A percentile compares a stretch with the other conserved stretches of the same genome.
Evolutionary conservation across 2,329 filamentous ascomycete genomes (phyloP).

Genomic region (Colletotrichum abscissum): DNA sequence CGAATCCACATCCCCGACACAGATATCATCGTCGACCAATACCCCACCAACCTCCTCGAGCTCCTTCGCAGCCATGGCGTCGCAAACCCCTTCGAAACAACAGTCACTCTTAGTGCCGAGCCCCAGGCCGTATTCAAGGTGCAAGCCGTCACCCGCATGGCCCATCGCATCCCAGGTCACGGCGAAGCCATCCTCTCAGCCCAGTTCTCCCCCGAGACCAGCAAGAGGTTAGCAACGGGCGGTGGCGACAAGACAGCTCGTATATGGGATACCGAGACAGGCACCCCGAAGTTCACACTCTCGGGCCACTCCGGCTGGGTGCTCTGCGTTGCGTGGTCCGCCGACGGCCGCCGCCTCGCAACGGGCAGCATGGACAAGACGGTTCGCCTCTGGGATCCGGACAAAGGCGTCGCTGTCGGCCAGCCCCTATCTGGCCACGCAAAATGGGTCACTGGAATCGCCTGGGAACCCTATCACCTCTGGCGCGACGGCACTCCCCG

Average conservation of each 20-base stretch:
- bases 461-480: slow-evolving; percentile 94
- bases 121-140: slow-evolving; percentile 96
- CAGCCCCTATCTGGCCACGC: slow-evolving; percentile 82
- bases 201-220: slow-evolving; percentile 85
- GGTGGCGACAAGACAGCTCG: slow-evolving; percentile 91
- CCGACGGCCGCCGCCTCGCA: slow-evolving; percentile 83
- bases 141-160: slow-evolving; percentile 89
- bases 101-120: slow-evolving; percentile 67
- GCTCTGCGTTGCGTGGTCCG: slow-evolving; percentile 86
- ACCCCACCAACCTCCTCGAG: slow-evolving; percentile 64
- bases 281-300: slow-evolving; percentile 86
- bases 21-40: slow-evolving; percentile 65
- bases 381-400: slow-evolving; percentile 89
- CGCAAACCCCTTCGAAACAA: slow-evolving; percentile 67
- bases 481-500: slow-evolving; percentile 80
- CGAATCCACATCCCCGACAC: slow-evolving; percentile 67
- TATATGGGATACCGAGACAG: slow-evolving; percentile 95
- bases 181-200: slow-evolving; percentile 89
- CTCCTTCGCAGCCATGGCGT: slow-evolving; percentile 67
- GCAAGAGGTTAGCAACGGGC: slow-evolving; percentile 84
- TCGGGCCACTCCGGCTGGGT: slow-evolving; percentile 94
- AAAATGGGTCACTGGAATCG: slow-evolving; percentile 84
- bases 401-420: slow-evolving; percentile 80
- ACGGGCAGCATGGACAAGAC: slow-evolving; percentile 95
- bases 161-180: slow-evolving; percentile 89